Evolutionary conservation across 495 filamentous ascomycete species (phyloP).

Genomic region (Tuber calosporum): DNA sequence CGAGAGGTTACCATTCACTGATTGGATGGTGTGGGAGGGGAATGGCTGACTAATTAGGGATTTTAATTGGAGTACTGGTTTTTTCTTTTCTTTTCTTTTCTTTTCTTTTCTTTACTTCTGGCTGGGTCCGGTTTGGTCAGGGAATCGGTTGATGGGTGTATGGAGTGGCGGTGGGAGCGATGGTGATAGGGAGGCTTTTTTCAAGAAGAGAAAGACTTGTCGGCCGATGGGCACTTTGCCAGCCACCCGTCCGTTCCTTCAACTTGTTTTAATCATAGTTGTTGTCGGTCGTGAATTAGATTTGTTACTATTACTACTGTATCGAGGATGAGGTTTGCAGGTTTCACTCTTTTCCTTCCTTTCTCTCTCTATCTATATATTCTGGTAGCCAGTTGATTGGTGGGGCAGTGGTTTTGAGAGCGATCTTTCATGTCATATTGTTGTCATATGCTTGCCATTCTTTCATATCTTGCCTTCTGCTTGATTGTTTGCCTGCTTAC

Average conservation of each 20-base stretch:
- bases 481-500: not conserved
- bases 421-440: not conserved
- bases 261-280: not conserved
- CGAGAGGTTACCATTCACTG: slow-evolving; percentile 29
- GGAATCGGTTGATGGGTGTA: not conserved
- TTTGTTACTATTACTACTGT: not conserved
- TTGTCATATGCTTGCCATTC: not conserved
- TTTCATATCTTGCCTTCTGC: not conserved
- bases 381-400: not conserved
- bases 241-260: not conserved
- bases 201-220: not conserved
- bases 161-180: not conserved
- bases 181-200: not conserved
- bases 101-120: slow-evolving; percentile 8
- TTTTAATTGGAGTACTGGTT: slow-evolving; percentile 26
- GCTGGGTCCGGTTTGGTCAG: not conserved
- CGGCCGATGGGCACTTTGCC: not conserved
- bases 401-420: not conserved
- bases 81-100: slow-evolving; percentile 20
- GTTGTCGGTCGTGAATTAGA: not conserved
- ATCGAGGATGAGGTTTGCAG: not conserved
- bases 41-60: not conserved
- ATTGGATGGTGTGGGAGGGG: not conserved
- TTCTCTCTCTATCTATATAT: not conserved
- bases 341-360: not conserved